A percentile compares a stretch with the other conserved stretches of the same genome.
These are phyloP conservation scores for Metarhizium brunneum DNA, from an alignment of 2,329 filamentous ascomycete genomes.

Conservation along the genomic window DNA sequence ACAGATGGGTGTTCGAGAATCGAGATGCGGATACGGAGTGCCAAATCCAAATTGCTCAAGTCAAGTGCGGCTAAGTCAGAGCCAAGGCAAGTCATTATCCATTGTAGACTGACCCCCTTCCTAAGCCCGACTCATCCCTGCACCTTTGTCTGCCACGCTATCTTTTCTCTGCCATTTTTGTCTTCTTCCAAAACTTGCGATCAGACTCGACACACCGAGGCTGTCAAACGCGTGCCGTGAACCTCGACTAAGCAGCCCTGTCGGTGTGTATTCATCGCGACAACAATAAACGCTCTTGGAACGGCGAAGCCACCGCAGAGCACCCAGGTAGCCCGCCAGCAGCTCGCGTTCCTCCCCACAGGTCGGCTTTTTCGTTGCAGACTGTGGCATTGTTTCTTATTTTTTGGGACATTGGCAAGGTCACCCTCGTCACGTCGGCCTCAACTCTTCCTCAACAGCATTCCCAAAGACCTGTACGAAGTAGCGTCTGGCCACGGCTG, in stretches of 20 bases:
- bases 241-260: neutral
- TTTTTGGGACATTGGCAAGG: neutral
- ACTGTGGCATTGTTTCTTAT: neutral
- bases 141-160: conserved; percentile 2
- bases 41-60: neutral
- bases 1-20: too few species aligned
- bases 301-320: neutral
- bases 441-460: neutral
- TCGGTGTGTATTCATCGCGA: neutral
- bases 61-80: neutral
- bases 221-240: neutral
- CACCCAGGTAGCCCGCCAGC: neutral
- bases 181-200: conserved; percentile 2
- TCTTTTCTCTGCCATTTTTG: conserved; percentile 5
- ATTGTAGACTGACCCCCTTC: conserved; percentile 2
- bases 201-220: neutral
- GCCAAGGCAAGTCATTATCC: neutral
- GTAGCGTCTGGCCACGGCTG: neutral
- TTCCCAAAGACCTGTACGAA: neutral
- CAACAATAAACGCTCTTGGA: neutral
- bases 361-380: neutral
- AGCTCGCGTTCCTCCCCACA: too few species aligned
- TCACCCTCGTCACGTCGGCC: neutral
- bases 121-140: conserved; percentile 6
- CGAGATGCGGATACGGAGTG: too few species aligned